Evolutionary conservation across 1,284 basidiomycete genomes (phyloP).

Genomic region (Pterulicium gracile): DNA sequence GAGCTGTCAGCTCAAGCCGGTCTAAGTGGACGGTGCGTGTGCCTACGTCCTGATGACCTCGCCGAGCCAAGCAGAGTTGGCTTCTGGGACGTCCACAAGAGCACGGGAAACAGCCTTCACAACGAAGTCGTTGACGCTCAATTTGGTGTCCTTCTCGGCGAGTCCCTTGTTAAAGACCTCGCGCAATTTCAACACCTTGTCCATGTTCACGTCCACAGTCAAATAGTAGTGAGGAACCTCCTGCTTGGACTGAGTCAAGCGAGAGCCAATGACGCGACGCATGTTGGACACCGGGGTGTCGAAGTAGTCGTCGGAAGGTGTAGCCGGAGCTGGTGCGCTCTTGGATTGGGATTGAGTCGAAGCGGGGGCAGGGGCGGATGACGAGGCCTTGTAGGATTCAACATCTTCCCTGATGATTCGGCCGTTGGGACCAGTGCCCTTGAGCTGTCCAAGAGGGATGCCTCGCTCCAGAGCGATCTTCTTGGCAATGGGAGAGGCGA

Average conservation of each 20-base stretch:
- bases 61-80: conserved; percentile 96
- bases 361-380: conserved; percentile 27
- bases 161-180: conserved; percentile 92
- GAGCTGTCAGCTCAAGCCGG: conserved; percentile 5
- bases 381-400: conserved; percentile 70
- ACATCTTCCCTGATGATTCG: conserved; percentile 93
- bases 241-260: conserved; percentile 89
- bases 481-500: conserved; percentile 92
- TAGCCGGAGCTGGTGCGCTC: conserved; percentile 13
- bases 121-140: conserved; percentile 98
- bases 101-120: conserved; percentile 93
- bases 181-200: conserved; percentile 88
- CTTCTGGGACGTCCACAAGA: conserved; percentile 91
- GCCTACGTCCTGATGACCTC: conserved; percentile 90
- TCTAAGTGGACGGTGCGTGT: conserved; percentile 3
- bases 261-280: conserved; percentile 86
- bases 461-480: conserved; percentile 95
- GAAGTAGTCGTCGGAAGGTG: conserved; percentile 60
- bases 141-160: conserved; percentile 81
- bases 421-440: conserved; percentile 90
- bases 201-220: conserved; percentile 95
- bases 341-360: conserved; percentile 23
- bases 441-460: conserved; percentile 84
- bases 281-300: conserved; percentile 94
- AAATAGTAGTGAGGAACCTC: conserved; percentile 97